Conservation (phyloP, 2,329 filamentous ascomycete genomes). For the Phyllosticta ampelicida region DNA sequence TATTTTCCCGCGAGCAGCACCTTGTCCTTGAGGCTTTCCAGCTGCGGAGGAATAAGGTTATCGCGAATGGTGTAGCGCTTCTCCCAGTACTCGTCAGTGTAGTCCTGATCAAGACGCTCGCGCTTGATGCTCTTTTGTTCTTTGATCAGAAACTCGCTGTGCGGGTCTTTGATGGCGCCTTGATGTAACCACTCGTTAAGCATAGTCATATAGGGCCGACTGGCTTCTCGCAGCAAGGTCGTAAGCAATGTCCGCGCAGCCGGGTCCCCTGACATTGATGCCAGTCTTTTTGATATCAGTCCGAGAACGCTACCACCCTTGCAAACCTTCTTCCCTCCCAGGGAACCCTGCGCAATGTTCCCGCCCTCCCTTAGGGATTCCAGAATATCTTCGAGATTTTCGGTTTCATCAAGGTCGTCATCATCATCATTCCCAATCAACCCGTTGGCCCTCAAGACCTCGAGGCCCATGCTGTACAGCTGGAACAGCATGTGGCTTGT, state of each 20-base stretch:
- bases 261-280: constrained; percentile 88
- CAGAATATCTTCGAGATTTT: constrained; percentile 86
- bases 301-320: constrained; percentile 95
- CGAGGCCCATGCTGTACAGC: constrained; percentile 65
- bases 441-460: constrained; percentile 78
- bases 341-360: constrained; percentile 65
- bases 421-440: constrained; percentile 63
- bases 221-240: constrained; percentile 73
- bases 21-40: constrained; percentile 85
- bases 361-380: constrained; percentile 82
- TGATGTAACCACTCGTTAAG: constrained; percentile 97
- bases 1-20: constrained; percentile 94
- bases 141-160: constrained; percentile 87
- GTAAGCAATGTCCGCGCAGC: constrained; percentile 74
- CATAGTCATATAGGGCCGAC: constrained; percentile 94
- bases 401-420: constrained; percentile 61
- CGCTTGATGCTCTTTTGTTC: constrained; percentile 92
- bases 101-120: constrained; percentile 86
- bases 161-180: constrained; percentile 86
- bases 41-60: constrained; percentile 80
- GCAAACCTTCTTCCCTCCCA: constrained; percentile 81
- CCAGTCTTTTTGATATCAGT: constrained; percentile 70
- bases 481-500: constrained; percentile 88
- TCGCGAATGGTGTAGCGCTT: constrained; percentile 92
- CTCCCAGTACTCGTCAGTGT: constrained; percentile 99